These are phyloP conservation scores for Exophiala sp. DNA, from an alignment of 2,329 filamentous ascomycete species.

Conservation along the genomic window DNA sequence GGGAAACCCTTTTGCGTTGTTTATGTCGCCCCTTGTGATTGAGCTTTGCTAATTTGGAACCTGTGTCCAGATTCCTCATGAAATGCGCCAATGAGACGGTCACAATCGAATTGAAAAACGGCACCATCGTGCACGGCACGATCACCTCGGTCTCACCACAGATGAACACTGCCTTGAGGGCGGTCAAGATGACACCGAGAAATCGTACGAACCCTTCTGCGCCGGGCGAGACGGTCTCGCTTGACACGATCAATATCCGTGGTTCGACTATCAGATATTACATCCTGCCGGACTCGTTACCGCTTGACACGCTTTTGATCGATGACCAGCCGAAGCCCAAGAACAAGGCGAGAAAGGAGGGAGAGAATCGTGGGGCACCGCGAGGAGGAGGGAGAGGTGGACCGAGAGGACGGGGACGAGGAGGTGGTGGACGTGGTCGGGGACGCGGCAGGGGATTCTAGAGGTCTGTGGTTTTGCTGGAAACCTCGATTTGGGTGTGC, in stretches of 20 bases:
- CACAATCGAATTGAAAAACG: slow-evolving; percentile 97
- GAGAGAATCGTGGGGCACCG: slow-evolving; percentile 37
- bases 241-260: slow-evolving; percentile 95
- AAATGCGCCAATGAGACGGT: slow-evolving; percentile 99
- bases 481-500: background rate
- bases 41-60: background rate
- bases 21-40: background rate
- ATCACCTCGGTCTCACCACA: slow-evolving; percentile 95
- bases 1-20: background rate
- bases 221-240: slow-evolving; percentile 65
- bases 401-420: slow-evolving; percentile 48
- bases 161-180: slow-evolving; percentile 96
- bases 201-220: slow-evolving; percentile 52
- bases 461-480: background rate
- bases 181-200: slow-evolving; percentile 92
- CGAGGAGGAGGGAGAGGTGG: slow-evolving; percentile 45
- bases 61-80: slow-evolving; percentile 80
- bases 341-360: slow-evolving; percentile 93
- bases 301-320: slow-evolving; percentile 89
- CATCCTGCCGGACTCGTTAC: slow-evolving; percentile 92
- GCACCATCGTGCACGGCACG: slow-evolving; percentile 93
- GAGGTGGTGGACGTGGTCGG: slow-evolving; percentile 56
- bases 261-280: slow-evolving; percentile 95
- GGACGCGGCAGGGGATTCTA: slow-evolving; percentile 45
- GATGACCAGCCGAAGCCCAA: slow-evolving; percentile 98